A percentile compares a stretch with the other conserved stretches of the same genome.
These are phyloP conservation scores for Paxillus ammoniavirescens DNA, from an alignment of 768 basidiomycete genomes.

Conservation along the genomic window DNA sequence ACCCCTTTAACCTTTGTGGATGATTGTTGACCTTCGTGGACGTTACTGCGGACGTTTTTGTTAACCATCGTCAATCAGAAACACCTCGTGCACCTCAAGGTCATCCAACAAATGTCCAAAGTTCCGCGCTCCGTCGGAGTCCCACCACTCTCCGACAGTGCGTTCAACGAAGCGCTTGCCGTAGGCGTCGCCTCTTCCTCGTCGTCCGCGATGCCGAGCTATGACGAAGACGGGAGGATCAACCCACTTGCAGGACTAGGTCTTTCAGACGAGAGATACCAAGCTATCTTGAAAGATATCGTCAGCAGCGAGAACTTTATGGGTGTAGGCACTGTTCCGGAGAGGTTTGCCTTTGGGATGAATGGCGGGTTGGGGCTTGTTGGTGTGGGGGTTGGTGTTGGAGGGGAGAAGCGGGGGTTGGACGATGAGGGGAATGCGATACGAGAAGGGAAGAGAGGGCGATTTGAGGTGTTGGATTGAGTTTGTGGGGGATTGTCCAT, in stretches of 20 bases:
- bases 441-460: slow-evolving; percentile 52
- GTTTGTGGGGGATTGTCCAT: not conserved
- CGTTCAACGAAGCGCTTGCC: slow-evolving; percentile 55
- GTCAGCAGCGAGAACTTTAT: no score
- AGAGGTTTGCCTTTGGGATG: no score
- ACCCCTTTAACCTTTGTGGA: no score
- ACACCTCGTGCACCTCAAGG: slow-evolving; percentile 85
- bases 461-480: slow-evolving; percentile 63
- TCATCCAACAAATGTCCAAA: slow-evolving; percentile 73
- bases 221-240: slow-evolving; percentile 49
- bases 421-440: slow-evolving; percentile 38
- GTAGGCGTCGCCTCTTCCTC: slow-evolving; percentile 31
- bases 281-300: no score
- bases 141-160: slow-evolving; percentile 53
- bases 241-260: slow-evolving; percentile 90
- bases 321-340: no score
- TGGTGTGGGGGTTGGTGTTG: no score
- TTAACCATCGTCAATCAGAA: slow-evolving; percentile 43
- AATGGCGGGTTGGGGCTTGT: no score
- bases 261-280: slow-evolving; percentile 62
- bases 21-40: not conserved
- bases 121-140: slow-evolving; percentile 67
- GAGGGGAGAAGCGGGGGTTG: slow-evolving; percentile 34
- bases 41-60: not conserved
- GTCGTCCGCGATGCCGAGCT: slow-evolving; percentile 29